Percentiles rank a stretch among this genome's conserved stretches.
phyloP scores from a whole-genome alignment of 1,139 yeast genomes.

The Zygosaccharomyces sapae region DNA sequence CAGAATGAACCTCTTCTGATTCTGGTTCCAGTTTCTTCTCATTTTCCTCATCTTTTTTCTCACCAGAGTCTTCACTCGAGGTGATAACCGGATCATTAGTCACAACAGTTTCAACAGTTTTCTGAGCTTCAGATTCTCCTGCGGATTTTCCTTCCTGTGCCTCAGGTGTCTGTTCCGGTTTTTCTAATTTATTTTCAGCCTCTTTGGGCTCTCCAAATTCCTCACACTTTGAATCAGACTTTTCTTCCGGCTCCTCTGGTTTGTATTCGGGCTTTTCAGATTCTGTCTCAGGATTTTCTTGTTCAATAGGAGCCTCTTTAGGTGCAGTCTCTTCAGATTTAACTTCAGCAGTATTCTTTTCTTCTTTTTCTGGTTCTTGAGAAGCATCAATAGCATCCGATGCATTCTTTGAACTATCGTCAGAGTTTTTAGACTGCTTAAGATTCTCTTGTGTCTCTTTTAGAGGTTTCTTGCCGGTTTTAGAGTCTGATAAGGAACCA shows the following conservation, averaged over 20 bases:
- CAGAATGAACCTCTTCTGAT: slow-evolving; percentile 5
- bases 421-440: neutral
- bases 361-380: slow-evolving; percentile 4
- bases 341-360: neutral
- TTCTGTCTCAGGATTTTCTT: neutral
- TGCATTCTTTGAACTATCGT: neutral
- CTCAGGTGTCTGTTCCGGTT: neutral
- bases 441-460: neutral
- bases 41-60: slow-evolving; percentile 4
- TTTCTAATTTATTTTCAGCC: too few relatives aligned
- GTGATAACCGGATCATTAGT: slow-evolving; percentile 2
- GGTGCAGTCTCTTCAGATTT: neutral
- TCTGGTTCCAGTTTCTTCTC: slow-evolving; percentile 8
- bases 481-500: slow-evolving; percentile 2
- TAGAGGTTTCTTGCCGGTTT: neutral
- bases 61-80: slow-evolving; percentile 1
- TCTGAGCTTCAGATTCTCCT: neutral
- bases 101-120: slow-evolving; percentile 2
- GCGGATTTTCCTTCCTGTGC: slow-evolving; percentile 3
- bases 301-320: slow-evolving; percentile 7
- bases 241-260: too few relatives aligned
- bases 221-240: too few relatives aligned
- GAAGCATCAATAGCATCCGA: neutral
- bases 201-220: too few relatives aligned
- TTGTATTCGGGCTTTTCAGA: neutral